phyloP scores from a whole-genome alignment of 176 grass and related monocot species.

The Carex myosuroides region DNA sequence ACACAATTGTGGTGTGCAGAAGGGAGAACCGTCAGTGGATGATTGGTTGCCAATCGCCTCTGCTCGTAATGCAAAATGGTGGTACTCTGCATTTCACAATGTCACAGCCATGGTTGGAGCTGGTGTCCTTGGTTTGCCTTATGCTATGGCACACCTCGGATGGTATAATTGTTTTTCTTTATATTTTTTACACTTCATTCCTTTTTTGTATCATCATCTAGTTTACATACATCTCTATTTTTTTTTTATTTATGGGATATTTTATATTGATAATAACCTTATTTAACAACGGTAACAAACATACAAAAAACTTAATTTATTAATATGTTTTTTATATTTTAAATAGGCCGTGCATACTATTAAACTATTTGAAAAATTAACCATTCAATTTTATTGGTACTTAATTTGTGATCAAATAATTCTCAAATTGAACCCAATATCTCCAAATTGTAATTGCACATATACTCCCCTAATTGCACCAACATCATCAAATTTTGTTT shows the following conservation, averaged over 20 bases:
- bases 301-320: not conserved
- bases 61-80: slow-evolving; percentile 29
- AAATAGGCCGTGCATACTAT: not conserved
- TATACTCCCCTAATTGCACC: not conserved
- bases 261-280: not conserved
- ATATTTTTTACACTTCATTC: not conserved
- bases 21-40: slow-evolving; percentile 1
- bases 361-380: not conserved
- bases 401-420: not conserved
- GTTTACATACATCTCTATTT: not conserved
- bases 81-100: slow-evolving; percentile 42
- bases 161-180: slow-evolving; percentile 17
- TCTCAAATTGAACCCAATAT: not conserved
- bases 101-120: slow-evolving; percentile 43
- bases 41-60: slow-evolving; percentile 35
- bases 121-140: slow-evolving; percentile 34
- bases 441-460: too few relatives aligned
- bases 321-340: not conserved
- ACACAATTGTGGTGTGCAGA: not conserved
- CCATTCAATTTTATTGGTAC: not conserved
- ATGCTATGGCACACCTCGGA: slow-evolving; percentile 32
- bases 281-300: not conserved
- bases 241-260: not conserved
- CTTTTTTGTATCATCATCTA: not conserved
- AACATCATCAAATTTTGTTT: not conserved